A percentile compares a stretch with the other conserved stretches of the same genome.
These are phyloP conservation scores for Tausonia pullulans DNA, from an alignment of 1,284 basidiomycete genomes.

Conservation along the genomic window DNA sequence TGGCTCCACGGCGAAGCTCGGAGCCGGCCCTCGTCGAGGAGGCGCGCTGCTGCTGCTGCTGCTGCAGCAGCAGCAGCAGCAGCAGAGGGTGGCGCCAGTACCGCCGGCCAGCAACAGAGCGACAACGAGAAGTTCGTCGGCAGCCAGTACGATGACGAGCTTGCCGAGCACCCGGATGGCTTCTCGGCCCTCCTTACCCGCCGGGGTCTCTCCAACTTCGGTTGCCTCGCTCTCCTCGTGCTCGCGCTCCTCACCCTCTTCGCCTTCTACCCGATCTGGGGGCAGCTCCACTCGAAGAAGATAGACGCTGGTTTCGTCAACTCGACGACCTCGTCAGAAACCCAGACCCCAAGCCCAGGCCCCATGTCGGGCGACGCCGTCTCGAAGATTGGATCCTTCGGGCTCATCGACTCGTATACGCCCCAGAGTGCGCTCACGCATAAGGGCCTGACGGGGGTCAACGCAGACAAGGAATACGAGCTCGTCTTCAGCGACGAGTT, in stretches of 20 bases:
- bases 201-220: slow-evolving; percentile 62
- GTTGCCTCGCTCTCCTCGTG: slow-evolving; percentile 56
- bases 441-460: slow-evolving; percentile 49
- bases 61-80: too few relatives aligned
- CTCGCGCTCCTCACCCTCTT: slow-evolving; percentile 36
- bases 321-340: neutral
- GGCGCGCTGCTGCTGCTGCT: too few relatives aligned
- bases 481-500: slow-evolving; percentile 18
- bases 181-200: slow-evolving; percentile 46
- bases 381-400: slow-evolving; percentile 28
- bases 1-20: neutral
- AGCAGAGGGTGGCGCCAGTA: neutral
- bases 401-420: slow-evolving; percentile 55
- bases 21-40: neutral
- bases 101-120: slow-evolving; percentile 44
- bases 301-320: neutral
- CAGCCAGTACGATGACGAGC: too few relatives aligned
- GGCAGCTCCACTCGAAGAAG: neutral
- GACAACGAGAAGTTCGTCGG: slow-evolving; percentile 29
- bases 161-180: too few relatives aligned
- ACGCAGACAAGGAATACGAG: slow-evolving; percentile 27
- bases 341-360: neutral
- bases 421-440: slow-evolving; percentile 43
- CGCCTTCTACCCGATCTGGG: slow-evolving; percentile 35
- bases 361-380: slow-evolving; percentile 38